phyloP scores from a whole-genome alignment of 495 filamentous ascomycete species.

The Apodospora peruviana region DNA sequence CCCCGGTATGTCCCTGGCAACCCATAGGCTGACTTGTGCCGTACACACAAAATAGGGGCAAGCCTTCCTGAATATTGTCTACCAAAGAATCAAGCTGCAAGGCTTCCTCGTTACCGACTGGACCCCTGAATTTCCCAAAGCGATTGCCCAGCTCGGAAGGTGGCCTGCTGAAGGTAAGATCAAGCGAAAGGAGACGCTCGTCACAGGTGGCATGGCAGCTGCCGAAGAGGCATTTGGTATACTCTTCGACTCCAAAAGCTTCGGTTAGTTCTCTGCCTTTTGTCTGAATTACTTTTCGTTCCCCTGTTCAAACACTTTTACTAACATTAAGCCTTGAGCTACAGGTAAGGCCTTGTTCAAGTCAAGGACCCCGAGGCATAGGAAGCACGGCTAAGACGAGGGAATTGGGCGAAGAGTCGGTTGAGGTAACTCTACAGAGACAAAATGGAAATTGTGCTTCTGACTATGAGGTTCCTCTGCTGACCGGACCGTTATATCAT shows the following conservation, averaged over 20 bases:
- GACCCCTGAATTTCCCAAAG: conserved; percentile 29
- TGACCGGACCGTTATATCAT: too few relatives aligned
- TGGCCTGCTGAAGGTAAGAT: conserved; percentile 53
- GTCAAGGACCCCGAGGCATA: too few relatives aligned
- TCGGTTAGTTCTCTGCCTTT: conserved; percentile 35
- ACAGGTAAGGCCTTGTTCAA: too few relatives aligned
- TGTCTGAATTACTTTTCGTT: too few relatives aligned
- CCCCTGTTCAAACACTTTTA: too few relatives aligned
- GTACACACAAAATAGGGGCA: conserved; percentile 3
- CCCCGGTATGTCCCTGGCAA: background rate
- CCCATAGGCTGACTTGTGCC: background rate
- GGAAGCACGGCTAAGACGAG: too few relatives aligned
- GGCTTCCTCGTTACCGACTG: conserved; percentile 62
- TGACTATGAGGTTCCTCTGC: too few relatives aligned
- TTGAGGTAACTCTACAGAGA: too few relatives aligned
- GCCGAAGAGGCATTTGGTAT: conserved; percentile 45
- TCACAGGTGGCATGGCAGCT: conserved; percentile 47
- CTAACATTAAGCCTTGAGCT: too few relatives aligned
- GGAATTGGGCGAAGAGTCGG: too few relatives aligned
- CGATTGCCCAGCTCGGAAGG: conserved; percentile 41
- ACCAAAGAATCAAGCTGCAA: conserved; percentile 40
- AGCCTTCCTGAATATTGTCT: conserved; percentile 28
- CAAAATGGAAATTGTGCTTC: too few relatives aligned
- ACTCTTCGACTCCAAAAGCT: conserved; percentile 53
- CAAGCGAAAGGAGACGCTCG: conserved; percentile 48